phyloP scores from a whole-genome alignment of 108 stramenopile species.

The Tribonema minus region DNA sequence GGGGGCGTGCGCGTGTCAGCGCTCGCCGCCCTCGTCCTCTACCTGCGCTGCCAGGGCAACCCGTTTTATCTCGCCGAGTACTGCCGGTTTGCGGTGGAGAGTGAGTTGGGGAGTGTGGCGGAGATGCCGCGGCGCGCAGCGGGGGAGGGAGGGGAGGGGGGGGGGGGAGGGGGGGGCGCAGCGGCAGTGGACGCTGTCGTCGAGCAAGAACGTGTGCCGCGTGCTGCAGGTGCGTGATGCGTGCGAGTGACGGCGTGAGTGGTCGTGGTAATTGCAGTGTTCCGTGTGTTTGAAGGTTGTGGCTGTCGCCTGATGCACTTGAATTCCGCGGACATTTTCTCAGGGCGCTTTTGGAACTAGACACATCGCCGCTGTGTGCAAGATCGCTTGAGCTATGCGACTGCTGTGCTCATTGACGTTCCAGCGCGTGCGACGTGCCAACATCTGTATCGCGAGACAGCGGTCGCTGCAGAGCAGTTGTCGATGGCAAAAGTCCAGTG shows the following conservation, averaged over 20 bases:
- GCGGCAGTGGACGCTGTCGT: neutral
- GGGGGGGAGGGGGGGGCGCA: neutral
- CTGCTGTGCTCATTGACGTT: too few relatives aligned
- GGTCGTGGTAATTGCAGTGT: neutral
- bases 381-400: too few relatives aligned
- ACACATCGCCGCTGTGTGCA: too few relatives aligned
- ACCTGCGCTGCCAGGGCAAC: neutral
- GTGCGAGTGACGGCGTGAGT: neutral
- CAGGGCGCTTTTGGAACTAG: too few relatives aligned
- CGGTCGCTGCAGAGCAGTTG: too few relatives aligned
- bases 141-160: neutral
- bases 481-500: too few relatives aligned
- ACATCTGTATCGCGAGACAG: too few relatives aligned
- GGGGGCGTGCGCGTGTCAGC: neutral
- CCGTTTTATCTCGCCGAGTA: neutral
- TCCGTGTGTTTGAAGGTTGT: neutral
- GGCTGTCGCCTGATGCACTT: too few relatives aligned
- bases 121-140: neutral
- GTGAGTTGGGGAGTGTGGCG: neutral
- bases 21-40: slow-evolving; percentile 5
- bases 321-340: too few relatives aligned
- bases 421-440: too few relatives aligned
- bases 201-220: neutral
- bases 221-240: neutral
- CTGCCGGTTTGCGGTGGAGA: neutral